A percentile compares a stretch with the other conserved stretches of the same genome.
Conservation (phyloP, 768 basidiomycete genomes). For the Trametes villosa region DNA sequence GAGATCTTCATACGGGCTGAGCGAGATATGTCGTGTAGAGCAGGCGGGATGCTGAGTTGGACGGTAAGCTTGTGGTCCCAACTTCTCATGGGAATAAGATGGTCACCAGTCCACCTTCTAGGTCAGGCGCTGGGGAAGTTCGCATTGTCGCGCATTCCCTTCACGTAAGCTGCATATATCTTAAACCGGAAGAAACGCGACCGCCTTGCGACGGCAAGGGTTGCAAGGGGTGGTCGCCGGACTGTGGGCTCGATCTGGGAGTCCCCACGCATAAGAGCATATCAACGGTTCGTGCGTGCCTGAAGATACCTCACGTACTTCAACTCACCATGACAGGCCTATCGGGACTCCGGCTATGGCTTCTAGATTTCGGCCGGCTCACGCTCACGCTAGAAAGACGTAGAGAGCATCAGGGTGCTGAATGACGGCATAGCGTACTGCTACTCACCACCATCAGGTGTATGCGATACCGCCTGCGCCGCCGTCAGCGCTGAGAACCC, state of each 20-base stretch:
- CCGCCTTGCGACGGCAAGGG: neutral
- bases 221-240: neutral
- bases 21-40: no score
- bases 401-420: neutral
- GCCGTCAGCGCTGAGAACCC: neutral
- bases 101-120: neutral
- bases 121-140: neutral
- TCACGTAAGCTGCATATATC: slow-evolving; percentile 7
- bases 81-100: slow-evolving; percentile 5
- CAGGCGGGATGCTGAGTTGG: neutral
- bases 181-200: neutral
- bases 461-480: neutral
- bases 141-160: neutral
- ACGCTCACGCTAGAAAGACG: neutral
- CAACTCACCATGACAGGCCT: neutral
- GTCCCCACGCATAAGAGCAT: neutral
- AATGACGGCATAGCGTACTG: neutral
- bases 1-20: neutral
- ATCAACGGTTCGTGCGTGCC: neutral
- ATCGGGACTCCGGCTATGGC: neutral
- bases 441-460: neutral
- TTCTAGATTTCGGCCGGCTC: neutral
- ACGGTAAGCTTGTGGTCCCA: neutral
- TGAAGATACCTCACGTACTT: neutral
- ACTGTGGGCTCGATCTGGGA: slow-evolving; percentile 1